Evolutionary conservation across 441 rosid genomes (phyloP).

Genomic region (Metrosideros polymorpha): DNA sequence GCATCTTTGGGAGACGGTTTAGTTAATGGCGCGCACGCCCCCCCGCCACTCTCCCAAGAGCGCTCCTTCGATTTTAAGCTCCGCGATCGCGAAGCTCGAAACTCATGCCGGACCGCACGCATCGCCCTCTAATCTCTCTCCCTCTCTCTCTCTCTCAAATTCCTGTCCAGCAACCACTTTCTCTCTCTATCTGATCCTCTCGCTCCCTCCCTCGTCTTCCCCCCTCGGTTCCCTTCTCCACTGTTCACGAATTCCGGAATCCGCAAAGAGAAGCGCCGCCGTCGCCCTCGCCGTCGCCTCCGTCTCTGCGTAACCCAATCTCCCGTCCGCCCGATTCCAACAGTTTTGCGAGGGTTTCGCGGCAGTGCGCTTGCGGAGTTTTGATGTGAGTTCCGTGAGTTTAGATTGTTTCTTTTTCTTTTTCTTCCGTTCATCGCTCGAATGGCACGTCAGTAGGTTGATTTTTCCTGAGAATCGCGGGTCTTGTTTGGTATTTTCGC

Average conservation of each 20-base stretch:
- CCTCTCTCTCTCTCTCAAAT: not conserved
- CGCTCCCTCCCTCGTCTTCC: not conserved
- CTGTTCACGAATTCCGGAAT: not conserved
- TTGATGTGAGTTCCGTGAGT: not conserved
- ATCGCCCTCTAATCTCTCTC: not conserved
- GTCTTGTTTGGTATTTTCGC: not conserved
- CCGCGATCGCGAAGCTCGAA: not conserved
- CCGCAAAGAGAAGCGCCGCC: not conserved
- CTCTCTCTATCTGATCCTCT: not conserved
- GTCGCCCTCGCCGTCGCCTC: not conserved
- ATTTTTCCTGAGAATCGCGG: not conserved
- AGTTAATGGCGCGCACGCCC: not conserved
- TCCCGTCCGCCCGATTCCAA: too few species aligned
- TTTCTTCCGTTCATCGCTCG: not conserved
- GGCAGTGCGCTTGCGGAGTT: not conserved
- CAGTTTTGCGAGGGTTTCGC: not conserved
- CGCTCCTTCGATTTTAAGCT: not conserved
- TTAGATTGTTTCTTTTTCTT: too few species aligned
- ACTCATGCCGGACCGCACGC: not conserved
- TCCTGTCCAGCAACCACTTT: not conserved
- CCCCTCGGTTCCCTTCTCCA: too few species aligned
- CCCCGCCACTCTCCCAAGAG: not conserved
- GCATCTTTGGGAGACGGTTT: not conserved
- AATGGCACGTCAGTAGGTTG: not conserved
- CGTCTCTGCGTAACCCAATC: not conserved